phyloP scores from a whole-genome alignment of 2,329 filamentous ascomycete genomes.

The Hypomyces perniciosus region DNA sequence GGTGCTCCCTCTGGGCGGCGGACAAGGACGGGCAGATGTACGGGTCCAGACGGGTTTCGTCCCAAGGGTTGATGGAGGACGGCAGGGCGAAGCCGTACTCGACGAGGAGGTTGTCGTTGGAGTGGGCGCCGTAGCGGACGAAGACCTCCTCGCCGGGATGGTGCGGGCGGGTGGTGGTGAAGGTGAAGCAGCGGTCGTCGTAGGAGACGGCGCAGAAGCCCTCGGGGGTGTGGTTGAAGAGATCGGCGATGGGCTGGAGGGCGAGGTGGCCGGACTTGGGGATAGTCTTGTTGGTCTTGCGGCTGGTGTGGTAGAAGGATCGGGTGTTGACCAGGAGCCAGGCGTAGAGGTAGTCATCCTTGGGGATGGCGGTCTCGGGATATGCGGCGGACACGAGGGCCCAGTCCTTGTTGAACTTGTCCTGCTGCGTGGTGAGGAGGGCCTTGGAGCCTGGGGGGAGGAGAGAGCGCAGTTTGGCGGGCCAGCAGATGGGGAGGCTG shows the following conservation, averaged over 20 bases:
- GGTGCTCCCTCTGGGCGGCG: slow-evolving; percentile 26
- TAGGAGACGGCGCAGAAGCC: slow-evolving; percentile 53
- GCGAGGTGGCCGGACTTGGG: slow-evolving; percentile 55
- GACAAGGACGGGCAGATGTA: slow-evolving; percentile 37
- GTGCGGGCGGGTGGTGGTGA: slow-evolving; percentile 48
- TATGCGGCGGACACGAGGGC: slow-evolving; percentile 24
- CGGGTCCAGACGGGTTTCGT: slow-evolving; percentile 43
- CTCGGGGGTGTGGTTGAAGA: slow-evolving; percentile 54
- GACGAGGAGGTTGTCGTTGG: slow-evolving; percentile 63
- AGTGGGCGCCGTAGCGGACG: slow-evolving; percentile 63
- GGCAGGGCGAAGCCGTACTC: slow-evolving; percentile 55
- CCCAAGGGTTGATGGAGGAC: slow-evolving; percentile 43
- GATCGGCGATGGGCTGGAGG: slow-evolving; percentile 66
- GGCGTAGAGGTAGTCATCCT: slow-evolving; percentile 44
- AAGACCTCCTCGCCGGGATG: slow-evolving; percentile 56
- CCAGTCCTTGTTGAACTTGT: slow-evolving; percentile 40
- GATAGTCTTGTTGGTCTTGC: slow-evolving; percentile 35
- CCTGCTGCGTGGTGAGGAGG: slow-evolving; percentile 48
- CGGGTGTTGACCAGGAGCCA: slow-evolving; percentile 59
- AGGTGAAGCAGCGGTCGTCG: slow-evolving; percentile 44
- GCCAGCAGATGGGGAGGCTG: slow-evolving; percentile 44
- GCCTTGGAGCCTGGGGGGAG: slow-evolving; percentile 37
- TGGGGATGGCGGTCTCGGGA: slow-evolving; percentile 19
- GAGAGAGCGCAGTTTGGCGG: slow-evolving; percentile 33
- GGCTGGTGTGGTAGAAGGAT: slow-evolving; percentile 52